These are phyloP conservation scores for Torulaspora maleeae DNA, from an alignment of 805 yeast species.

Conservation along the genomic window DNA sequence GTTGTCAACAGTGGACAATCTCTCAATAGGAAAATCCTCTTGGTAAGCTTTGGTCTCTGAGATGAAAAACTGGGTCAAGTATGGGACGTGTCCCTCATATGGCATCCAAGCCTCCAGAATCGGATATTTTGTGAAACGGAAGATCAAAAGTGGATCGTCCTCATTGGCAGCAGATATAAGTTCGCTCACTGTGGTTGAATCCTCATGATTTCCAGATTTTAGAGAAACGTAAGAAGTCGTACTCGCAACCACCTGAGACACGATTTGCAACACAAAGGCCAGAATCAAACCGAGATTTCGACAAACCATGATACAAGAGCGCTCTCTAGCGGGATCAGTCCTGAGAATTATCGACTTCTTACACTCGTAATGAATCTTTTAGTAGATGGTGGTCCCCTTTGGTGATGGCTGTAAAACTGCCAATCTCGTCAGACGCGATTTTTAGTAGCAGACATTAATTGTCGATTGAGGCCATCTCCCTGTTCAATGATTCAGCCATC, in stretches of 20 bases:
- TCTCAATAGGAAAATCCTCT: constrained; percentile 8
- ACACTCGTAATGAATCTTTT: background rate
- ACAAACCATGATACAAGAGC: constrained; percentile 1
- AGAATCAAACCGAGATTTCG: constrained; percentile 6
- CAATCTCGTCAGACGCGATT: constrained; percentile 3
- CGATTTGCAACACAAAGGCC: constrained; percentile 9
- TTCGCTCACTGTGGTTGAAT: constrained; percentile 8
- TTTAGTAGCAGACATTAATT: background rate
- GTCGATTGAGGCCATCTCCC: background rate
- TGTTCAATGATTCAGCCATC: no score
- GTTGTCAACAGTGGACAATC: constrained; percentile 4
- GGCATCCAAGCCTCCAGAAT: constrained; percentile 13
- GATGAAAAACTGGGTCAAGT: constrained; percentile 19
- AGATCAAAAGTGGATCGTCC: constrained; percentile 24
- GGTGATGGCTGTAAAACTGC: constrained; percentile 10
- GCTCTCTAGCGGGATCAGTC: background rate
- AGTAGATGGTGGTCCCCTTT: constrained; percentile 6
- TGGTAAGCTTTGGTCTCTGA: constrained; percentile 13
- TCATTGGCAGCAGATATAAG: constrained; percentile 7
- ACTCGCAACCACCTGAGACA: constrained; percentile 8
- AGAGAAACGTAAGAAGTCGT: constrained; percentile 16
- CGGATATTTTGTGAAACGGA: constrained; percentile 23
- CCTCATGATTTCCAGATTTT: constrained; percentile 12
- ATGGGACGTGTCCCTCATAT: constrained; percentile 14
- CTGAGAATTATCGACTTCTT: background rate